Base-by-base conservation (phyloP, 768 basidiomycete genomes). In the Suillus decipiens region DNA sequence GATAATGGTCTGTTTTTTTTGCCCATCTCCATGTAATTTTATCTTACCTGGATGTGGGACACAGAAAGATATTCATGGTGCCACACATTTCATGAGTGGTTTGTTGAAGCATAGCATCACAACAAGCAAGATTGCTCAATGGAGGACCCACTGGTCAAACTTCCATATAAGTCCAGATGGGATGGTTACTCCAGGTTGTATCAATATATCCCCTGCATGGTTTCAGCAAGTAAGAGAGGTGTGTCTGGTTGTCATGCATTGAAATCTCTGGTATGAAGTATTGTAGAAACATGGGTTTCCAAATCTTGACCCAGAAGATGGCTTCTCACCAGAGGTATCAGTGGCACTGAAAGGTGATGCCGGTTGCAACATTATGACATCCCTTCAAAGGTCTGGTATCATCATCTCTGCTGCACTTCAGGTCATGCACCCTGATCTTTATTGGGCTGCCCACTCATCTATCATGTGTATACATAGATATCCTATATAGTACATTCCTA, bases 161-260 rank as follows among this genome's bases (percentile, higher is more conserved):
- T 34, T 54, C 11, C 19, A 54, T n/a, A 11, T 33, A 12, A 54
- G 53, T 54, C 33, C 11, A 1, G 53, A 54, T 34, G 33, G 33
- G 11, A 54, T n/a, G 33, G 9, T 54, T 33, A 36, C 33, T 5
- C 33, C 53, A 0, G 12, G 53, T 34, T 54, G 53, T 5, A 54
- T 54, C 53, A n/a, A n/a, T n/a, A n/a, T n/a, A n/a, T n/a, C n/a
- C n/a, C n/a, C n/a, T n/a, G n/a, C n/a, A n/a, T n/a, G 53, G 53
- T 54, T 54, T 54, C 53, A 54, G 12, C 53, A 54, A 54, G 53
- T 33, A 22, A 54, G 53, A 54, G 53, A 54, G 53, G 53, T 54
- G 11, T 0, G 12, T 19, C 33, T 6, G 11, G 53, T 54, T 2
- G 0, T 7, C 3, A 1, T 34, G 5, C 2, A 54, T n/a, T n/a